phyloP scores from a whole-genome alignment of 176 grass and related monocot genomes.

The Phragmites australis region DNA sequence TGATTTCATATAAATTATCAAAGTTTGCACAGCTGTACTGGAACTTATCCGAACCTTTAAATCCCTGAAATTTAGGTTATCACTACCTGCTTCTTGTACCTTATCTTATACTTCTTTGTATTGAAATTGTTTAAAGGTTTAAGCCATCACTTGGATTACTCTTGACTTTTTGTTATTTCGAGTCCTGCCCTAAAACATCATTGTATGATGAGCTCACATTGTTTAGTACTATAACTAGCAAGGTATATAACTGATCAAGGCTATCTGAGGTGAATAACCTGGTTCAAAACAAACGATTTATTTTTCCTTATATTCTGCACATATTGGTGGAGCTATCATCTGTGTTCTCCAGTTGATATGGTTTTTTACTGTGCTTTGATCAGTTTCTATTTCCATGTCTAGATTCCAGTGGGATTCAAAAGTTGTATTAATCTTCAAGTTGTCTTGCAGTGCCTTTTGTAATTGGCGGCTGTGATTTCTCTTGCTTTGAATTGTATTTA shows the following conservation, averaged over 20 bases:
- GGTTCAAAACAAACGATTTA: not conserved
- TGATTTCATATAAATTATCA: slow-evolving; percentile 1
- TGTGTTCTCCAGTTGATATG: not conserved
- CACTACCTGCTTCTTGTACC: not conserved
- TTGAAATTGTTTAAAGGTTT: not conserved
- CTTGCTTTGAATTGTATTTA: not conserved
- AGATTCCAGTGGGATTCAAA: slow-evolving; percentile 5
- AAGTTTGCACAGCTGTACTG: not conserved
- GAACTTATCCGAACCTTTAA: not conserved
- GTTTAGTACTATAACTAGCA: not conserved
- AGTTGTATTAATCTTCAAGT: not conserved
- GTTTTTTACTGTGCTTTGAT: not conserved
- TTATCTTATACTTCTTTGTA: not conserved
- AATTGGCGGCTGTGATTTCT: not conserved
- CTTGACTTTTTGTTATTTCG: not conserved
- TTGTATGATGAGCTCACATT: not conserved
- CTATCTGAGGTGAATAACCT: not conserved
- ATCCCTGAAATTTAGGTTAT: not conserved
- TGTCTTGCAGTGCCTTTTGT: not conserved
- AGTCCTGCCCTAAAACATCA: not conserved
- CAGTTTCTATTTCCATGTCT: slow-evolving; percentile 11
- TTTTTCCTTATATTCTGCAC: not conserved
- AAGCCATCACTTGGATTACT: not conserved
- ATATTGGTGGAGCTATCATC: not conserved
- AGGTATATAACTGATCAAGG: not conserved